Percentiles rank a stretch among this genome's conserved stretches.
These are phyloP conservation scores for Daldinia sp. DNA, from an alignment of 2,329 filamentous ascomycete genomes.

Conservation along the genomic window DNA sequence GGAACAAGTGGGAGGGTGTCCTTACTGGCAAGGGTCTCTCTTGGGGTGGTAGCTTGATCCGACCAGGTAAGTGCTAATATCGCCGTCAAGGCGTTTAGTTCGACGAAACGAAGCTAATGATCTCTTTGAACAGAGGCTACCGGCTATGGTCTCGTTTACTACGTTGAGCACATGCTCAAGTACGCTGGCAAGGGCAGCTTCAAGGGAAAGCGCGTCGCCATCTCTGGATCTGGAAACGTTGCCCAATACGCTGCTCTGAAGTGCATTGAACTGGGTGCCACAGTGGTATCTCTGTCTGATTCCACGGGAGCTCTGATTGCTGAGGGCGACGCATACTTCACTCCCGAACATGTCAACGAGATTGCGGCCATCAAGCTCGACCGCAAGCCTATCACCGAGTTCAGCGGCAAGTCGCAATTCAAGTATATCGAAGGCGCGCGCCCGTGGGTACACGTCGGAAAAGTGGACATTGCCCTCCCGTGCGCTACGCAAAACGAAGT, in stretches of 20 bases:
- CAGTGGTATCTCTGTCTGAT: slow-evolving; percentile 93
- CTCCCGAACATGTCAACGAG: slow-evolving; percentile 79
- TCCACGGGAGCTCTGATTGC: slow-evolving; percentile 87
- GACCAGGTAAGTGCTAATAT: slow-evolving; percentile 67
- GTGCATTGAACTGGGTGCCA: slow-evolving; percentile 93
- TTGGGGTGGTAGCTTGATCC: slow-evolving; percentile 95
- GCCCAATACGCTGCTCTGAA: slow-evolving; percentile 98
- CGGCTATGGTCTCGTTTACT: slow-evolving; percentile 96
- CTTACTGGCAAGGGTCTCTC: slow-evolving; percentile 93
- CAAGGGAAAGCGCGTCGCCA: slow-evolving; percentile 90
- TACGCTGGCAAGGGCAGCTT: slow-evolving; percentile 89
- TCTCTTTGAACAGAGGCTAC: slow-evolving; percentile 76
- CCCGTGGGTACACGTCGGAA: slow-evolving; percentile 90
- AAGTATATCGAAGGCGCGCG: slow-evolving; percentile 88
- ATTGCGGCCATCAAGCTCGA: slow-evolving; percentile 90
- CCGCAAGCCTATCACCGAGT: slow-evolving; percentile 82
- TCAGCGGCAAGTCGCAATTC: slow-evolving; percentile 73
- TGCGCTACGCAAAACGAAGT: slow-evolving; percentile 99
- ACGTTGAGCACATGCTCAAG: slow-evolving; percentile 94
- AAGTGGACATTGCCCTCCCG: slow-evolving; percentile 91
- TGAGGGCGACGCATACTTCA: slow-evolving; percentile 77
- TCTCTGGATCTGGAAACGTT: slow-evolving; percentile 97
- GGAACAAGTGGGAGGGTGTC: slow-evolving; percentile 94
- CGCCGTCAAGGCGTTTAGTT: background rate
- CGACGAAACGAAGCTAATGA: slow-evolving; percentile 7